These are phyloP conservation scores for Linum lewisii DNA, from an alignment of 345 rosid genomes.

Conservation along the genomic window DNA sequence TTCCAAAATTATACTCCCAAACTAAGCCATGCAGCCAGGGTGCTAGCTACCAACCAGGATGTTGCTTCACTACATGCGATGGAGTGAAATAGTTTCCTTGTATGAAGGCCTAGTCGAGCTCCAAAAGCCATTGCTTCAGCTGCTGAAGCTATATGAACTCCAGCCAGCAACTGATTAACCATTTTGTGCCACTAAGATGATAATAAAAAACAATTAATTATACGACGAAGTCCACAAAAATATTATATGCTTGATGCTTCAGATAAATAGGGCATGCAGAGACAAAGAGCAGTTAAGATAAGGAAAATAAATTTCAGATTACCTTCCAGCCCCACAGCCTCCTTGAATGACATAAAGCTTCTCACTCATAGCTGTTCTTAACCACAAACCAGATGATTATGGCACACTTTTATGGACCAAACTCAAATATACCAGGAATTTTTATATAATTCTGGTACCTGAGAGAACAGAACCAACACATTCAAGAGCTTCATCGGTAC, in stretches of 20 bases:
- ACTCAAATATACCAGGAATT: constrained; percentile 10
- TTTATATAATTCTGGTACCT: constrained; percentile 29
- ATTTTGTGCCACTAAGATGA: constrained; percentile 57
- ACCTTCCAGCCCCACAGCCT: constrained; percentile 97
- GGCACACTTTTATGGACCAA: constrained; percentile 12
- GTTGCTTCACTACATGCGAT: constrained; percentile 55
- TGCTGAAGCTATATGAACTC: constrained; percentile 91
- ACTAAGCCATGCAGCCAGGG: not conserved
- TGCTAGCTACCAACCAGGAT: constrained; percentile 59
- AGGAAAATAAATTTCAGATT: constrained; percentile 19
- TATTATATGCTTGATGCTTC: constrained; percentile 9
- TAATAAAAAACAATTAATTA: constrained; percentile 1
- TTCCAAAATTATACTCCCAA: not conserved
- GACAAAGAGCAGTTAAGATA: not conserved
- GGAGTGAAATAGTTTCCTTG: constrained; percentile 59
- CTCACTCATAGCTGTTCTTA: constrained; percentile 72
- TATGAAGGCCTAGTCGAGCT: constrained; percentile 77
- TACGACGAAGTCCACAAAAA: not conserved
- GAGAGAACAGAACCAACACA: constrained; percentile 60
- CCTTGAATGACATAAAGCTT: constrained; percentile 89
- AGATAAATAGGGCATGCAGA: too few relatives aligned
- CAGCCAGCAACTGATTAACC: constrained; percentile 97
- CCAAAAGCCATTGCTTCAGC: constrained; percentile 99
- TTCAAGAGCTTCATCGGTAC: constrained; percentile 66
- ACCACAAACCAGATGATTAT: constrained; percentile 16